Evolutionary conservation across 192 early-diverging fungal species (phyloP), one percentile per base, ranked within the genome.

Genomic region (Chytriomyces hyalinus): DNA sequence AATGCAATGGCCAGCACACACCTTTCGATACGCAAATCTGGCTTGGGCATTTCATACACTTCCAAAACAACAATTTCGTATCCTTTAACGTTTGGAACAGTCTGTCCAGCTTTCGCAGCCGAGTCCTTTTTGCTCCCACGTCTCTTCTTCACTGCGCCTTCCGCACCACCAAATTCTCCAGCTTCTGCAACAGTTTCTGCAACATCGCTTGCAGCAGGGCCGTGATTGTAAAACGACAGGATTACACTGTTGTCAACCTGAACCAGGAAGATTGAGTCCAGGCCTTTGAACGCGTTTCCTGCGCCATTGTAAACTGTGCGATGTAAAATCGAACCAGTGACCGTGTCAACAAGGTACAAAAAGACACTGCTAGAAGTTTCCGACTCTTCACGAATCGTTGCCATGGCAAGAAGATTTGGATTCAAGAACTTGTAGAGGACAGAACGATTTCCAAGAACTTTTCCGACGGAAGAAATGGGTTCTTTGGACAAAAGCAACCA

Each of bases 361-460:
- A 79, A 89, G 20, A 96, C 60, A 6, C 82, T 82, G 17, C 83
- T 76, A 2, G 78, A 53, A 11, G 78, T 7, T 57, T 43, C 0
- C 73, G 69, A 8, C 62, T 73, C 65, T 53, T 65, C 73, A 71
- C 86, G 65, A 43, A 86, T 71, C 6, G 96, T 92, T 50, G 92
- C 91, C 15, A 97, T 75, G 0, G 93, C 91, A 49, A 93, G 77
- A 22, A 97, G 74, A 81, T 98, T 94, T 60, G 98, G 97, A 84
- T 96, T 98, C 72, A 98, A 87, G 84, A 98, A 99, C 83, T 99
- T 99, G 92, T 97, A 99, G n/a, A 95, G 89, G 6, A 99, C 98
- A 49, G 90, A 91, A 44, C 98, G 94, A 80, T 98, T 91, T 65
- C 96, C 98, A 11, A 98, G 89, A 6, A 98, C 95, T 15, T 95